These are phyloP conservation scores for Trichosporon asahii DNA, from an alignment of 1,284 basidiomycete species.

Conservation along the genomic window DNA sequence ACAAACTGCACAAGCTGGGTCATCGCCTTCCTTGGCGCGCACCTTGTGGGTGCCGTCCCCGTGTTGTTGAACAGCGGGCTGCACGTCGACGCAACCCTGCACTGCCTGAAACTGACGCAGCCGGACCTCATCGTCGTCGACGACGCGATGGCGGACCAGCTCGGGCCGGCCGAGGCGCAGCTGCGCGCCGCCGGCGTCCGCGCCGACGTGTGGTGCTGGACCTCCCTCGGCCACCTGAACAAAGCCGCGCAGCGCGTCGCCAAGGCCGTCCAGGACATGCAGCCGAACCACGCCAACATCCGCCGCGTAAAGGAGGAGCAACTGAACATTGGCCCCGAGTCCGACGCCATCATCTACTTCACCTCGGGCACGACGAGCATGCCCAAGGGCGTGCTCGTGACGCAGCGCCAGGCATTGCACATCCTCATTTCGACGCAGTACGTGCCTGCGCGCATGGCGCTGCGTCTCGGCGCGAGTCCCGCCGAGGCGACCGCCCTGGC, in stretches of 20 bases:
- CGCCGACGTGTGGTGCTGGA: constrained; percentile 16
- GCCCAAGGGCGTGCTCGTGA: constrained; percentile 46
- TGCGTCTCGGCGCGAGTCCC: constrained; percentile 28
- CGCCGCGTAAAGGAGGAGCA: not conserved
- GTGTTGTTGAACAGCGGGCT: constrained; percentile 32
- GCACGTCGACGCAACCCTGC: constrained; percentile 15
- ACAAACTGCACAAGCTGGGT: constrained; percentile 40
- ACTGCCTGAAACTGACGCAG: constrained; percentile 31
- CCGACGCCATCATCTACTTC: constrained; percentile 47
- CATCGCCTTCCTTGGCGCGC: constrained; percentile 36
- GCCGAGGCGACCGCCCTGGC: constrained; percentile 25
- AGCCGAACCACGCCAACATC: constrained; percentile 19
- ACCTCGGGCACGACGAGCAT: constrained; percentile 39
- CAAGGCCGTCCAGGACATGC: constrained; percentile 3
- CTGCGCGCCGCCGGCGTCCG: constrained; percentile 10
- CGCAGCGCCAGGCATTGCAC: constrained; percentile 44
- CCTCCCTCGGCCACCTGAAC: not conserved
- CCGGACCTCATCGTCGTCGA: constrained; percentile 38
- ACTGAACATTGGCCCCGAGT: constrained; percentile 31
- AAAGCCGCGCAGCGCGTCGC: not conserved
- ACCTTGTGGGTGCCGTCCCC: constrained; percentile 41
- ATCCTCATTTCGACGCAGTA: constrained; percentile 17
- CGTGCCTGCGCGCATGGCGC: constrained; percentile 3
- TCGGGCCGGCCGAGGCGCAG: constrained; percentile 19
- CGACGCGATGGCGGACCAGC: constrained; percentile 30